Evolutionary conservation across 2,329 filamentous ascomycete species (phyloP), one percentile per base, ranked within the genome.

Genomic region (Botryotinia narcissicola): DNA sequence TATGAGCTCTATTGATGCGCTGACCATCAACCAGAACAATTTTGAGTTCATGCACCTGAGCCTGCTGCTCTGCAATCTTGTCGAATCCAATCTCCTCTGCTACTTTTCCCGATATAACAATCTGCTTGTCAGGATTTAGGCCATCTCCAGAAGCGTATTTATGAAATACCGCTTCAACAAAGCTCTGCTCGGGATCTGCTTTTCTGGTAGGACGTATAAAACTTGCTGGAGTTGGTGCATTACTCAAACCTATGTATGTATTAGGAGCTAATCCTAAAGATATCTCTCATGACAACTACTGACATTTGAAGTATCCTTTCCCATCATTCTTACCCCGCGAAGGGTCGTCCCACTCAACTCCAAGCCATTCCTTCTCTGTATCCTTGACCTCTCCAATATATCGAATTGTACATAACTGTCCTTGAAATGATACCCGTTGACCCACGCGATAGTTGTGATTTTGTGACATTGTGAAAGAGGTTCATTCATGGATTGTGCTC

Each of bases 61-160:
- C 92, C 79, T 97, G 90, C 82, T 95, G 90, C 77, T 88, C 88
- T 61, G 92, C 89, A 77, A 98, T 93, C 85, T 98, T 98, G 78
- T 97, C 94, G 78, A 98, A 98, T 44, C 96, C 96, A 48, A 98
- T 89, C 83, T 98, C 95, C 83, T 98, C 92, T 8, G 93, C 95
- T 29, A 95, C 88, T 83, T 98, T 98, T 54, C 79, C 93, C 83
- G 85, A 97, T 86, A 86, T 91, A 72, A 86, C 84, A 75, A 97
- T 92, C 67, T 89, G 85, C 68, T 86, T 85, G 12, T 83, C 81
- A 20, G 83, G 66, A 25, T 71, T 70, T 18, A 67, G 60, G 14
- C 81, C 78, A 22, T 83, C 81, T 73, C 91, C 88, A 4, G 90
- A 87, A 5, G 91, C 93, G 81, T 99, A 99, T 84, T 98, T 99